Percentiles rank a stretch among this genome's conserved stretches.
phyloP scores from a whole-genome alignment of 192 early-diverging fungal species.

The Podochytrium sp. region DNA sequence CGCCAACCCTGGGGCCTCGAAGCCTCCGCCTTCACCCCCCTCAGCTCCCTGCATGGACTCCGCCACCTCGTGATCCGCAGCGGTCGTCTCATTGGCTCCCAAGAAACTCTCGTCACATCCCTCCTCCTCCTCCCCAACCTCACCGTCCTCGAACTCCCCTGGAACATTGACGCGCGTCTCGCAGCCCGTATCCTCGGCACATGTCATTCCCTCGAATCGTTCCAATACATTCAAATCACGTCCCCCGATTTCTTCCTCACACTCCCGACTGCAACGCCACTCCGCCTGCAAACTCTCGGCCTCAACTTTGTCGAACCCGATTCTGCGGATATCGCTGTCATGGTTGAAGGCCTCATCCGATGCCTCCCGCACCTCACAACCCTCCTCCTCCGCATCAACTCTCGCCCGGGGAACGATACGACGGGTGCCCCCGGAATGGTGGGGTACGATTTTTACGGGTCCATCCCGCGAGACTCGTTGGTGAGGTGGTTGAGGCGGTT shows the following conservation, averaged over 20 bases:
- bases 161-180: constrained; percentile 27
- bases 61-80: constrained; percentile 30
- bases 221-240: constrained; percentile 40
- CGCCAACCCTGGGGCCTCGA: constrained; percentile 43
- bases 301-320: constrained; percentile 42
- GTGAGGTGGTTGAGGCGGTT: constrained; percentile 30
- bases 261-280: constrained; percentile 12
- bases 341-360: constrained; percentile 42
- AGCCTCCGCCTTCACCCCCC: constrained; percentile 27
- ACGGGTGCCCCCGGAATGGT: constrained; percentile 2
- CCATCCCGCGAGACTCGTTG: constrained; percentile 31
- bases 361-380: constrained; percentile 32
- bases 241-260: constrained; percentile 38
- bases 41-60: constrained; percentile 12
- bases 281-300: constrained; percentile 25
- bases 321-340: constrained; percentile 33
- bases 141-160: constrained; percentile 25
- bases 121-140: constrained; percentile 9
- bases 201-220: neutral
- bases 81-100: constrained; percentile 36
- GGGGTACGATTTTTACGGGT: constrained; percentile 39
- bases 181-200: neutral
- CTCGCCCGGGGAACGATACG: constrained; percentile 23
- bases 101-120: constrained; percentile 5
- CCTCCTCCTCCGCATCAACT: constrained; percentile 33